Percentiles rank a stretch among this genome's conserved stretches.
Conservation (phyloP, 192 early-diverging fungal genomes). For the Coemansia brasiliensis region DNA sequence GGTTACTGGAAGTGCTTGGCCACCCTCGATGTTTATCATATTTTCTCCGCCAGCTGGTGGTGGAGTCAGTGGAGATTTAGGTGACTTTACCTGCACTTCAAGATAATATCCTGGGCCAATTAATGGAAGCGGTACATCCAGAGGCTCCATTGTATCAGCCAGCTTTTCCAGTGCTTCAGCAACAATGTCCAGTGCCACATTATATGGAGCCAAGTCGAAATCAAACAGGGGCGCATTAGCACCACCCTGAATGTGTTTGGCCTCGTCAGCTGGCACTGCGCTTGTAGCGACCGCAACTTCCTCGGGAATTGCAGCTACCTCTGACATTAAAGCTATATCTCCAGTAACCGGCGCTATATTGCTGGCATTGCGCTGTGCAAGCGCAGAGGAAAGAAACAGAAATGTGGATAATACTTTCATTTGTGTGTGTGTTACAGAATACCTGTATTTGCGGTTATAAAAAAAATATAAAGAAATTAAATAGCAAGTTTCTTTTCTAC, state of each 20-base stretch:
- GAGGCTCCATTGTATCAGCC: slow-evolving; percentile 49
- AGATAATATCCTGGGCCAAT: slow-evolving; percentile 52
- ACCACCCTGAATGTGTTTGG: neutral
- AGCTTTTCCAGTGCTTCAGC: slow-evolving; percentile 48
- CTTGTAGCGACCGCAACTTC: neutral
- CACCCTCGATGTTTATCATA: slow-evolving; percentile 46
- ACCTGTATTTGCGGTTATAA: neutral
- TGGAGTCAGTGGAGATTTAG: slow-evolving; percentile 23
- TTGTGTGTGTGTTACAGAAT: neutral
- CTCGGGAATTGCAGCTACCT: neutral
- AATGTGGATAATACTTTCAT: slow-evolving; percentile 45
- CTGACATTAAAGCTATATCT: neutral
- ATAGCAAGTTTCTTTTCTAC: too few species aligned
- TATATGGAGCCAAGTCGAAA: slow-evolving; percentile 51
- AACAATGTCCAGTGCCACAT: slow-evolving; percentile 50
- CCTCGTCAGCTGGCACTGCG: neutral
- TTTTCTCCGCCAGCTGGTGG: slow-evolving; percentile 33
- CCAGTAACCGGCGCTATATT: neutral
- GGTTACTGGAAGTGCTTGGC: slow-evolving; percentile 39
- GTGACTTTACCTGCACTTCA: slow-evolving; percentile 48
- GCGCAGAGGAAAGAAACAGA: slow-evolving; percentile 34
- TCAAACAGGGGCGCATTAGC: slow-evolving; percentile 43
- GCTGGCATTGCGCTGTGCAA: slow-evolving; percentile 22
- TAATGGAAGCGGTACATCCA: slow-evolving; percentile 45
- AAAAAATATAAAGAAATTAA: slow-evolving; percentile 2